Conservation (phyloP, 495 filamentous ascomycete genomes). For the Talaromyces ruber region DNA sequence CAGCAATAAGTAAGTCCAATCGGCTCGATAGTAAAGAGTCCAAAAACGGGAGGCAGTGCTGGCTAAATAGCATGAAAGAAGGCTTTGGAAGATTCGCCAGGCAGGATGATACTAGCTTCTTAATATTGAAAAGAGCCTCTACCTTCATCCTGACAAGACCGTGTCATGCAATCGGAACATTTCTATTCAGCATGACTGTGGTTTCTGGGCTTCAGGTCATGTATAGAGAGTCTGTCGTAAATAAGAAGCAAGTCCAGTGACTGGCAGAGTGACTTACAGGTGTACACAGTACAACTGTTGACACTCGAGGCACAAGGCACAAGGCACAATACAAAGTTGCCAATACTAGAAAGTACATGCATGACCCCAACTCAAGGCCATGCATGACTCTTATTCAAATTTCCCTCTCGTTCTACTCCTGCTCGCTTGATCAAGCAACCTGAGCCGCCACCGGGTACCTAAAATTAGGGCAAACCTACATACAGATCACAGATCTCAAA, state of each 20-base stretch:
- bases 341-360: neutral
- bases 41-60: neutral
- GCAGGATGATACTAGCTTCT: neutral
- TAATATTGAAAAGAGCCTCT: neutral
- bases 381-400: neutral
- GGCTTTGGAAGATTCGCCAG: neutral
- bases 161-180: neutral
- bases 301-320: neutral
- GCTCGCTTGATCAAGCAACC: neutral
- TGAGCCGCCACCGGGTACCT: neutral
- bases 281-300: neutral
- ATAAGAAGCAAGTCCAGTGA: neutral
- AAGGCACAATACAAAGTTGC: neutral
- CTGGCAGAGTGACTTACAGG: neutral
- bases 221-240: neutral
- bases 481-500: neutral
- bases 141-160: neutral
- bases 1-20: neutral
- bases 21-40: neutral
- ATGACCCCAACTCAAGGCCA: neutral
- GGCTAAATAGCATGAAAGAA: neutral
- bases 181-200: neutral
- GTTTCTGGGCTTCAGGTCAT: neutral
- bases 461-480: neutral
- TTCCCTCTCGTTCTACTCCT: neutral